These are phyloP conservation scores for Sclerotinia trifoliorum DNA, from an alignment of 2,329 filamentous ascomycete genomes.

Conservation along the genomic window DNA sequence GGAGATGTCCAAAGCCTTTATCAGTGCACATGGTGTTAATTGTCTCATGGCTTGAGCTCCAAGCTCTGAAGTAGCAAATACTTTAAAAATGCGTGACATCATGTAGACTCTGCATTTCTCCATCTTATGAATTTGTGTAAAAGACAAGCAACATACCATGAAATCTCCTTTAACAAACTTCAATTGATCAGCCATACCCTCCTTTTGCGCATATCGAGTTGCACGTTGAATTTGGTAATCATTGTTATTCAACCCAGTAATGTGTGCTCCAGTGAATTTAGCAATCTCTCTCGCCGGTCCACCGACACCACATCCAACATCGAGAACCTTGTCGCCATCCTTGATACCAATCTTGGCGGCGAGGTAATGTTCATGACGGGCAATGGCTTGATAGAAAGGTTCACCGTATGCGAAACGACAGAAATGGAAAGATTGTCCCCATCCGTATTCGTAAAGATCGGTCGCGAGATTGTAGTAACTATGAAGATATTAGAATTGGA, in stretches of 20 bases:
- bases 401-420: constrained; percentile 88
- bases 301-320: constrained; percentile 96
- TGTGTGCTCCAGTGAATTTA: constrained; percentile 87
- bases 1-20: not conserved
- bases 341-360: constrained; percentile 84
- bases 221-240: constrained; percentile 98
- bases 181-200: constrained; percentile 76
- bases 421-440: constrained; percentile 97
- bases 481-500: constrained; percentile 31
- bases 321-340: constrained; percentile 84
- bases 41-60: constrained; percentile 13
- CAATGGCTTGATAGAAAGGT: constrained; percentile 85
- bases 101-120: not conserved
- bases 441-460: constrained; percentile 94
- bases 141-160: constrained; percentile 57
- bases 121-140: not conserved
- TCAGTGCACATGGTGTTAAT: constrained; percentile 7
- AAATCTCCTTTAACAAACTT: constrained; percentile 94
- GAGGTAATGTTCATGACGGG: constrained; percentile 96
- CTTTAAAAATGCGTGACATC: constrained; percentile 12
- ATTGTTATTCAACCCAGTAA: constrained; percentile 97
- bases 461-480: constrained; percentile 98
- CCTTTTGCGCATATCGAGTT: constrained; percentile 78
- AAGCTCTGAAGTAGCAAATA: constrained; percentile 19
- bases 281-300: constrained; percentile 94